phyloP scores from a whole-genome alignment of 345 rosid genomes.

The Tarenaya hassleriana region DNA sequence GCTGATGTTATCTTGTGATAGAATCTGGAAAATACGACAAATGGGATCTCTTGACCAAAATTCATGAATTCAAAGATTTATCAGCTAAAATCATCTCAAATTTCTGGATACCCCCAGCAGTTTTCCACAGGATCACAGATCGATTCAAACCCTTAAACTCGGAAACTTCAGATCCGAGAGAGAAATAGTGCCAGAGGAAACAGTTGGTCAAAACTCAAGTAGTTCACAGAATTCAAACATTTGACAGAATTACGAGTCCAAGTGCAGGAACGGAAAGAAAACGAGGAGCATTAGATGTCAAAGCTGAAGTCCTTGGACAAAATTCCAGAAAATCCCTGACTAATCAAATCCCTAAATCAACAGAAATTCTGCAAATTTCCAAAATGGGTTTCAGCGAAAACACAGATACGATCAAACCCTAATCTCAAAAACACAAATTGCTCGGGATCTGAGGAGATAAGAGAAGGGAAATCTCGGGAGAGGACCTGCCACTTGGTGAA shows the following conservation, averaged over 20 bases:
- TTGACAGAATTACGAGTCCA: too few relatives aligned
- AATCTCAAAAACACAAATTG: too few relatives aligned
- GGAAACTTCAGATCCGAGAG: background rate
- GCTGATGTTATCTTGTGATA: too few relatives aligned
- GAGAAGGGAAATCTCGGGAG: background rate
- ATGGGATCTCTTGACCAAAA: background rate
- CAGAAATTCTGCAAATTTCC: background rate
- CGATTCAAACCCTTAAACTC: slow-evolving; percentile 10
- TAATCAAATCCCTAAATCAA: too few relatives aligned
- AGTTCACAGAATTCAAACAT: too few relatives aligned
- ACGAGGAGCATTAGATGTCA: too few relatives aligned
- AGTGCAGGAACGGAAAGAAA: too few relatives aligned
- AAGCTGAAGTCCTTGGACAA: too few relatives aligned
- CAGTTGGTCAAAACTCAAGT: too few relatives aligned
- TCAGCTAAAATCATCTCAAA: background rate
- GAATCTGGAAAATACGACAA: too few relatives aligned
- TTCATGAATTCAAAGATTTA: background rate
- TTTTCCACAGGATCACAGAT: slow-evolving; percentile 8
- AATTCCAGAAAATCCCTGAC: too few relatives aligned
- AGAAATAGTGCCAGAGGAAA: too few relatives aligned
- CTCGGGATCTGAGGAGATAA: background rate
- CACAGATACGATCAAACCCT: background rate
- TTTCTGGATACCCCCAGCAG: background rate
- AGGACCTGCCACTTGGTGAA: slow-evolving; percentile 81
- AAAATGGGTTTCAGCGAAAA: background rate